Evolutionary conservation across 2,329 filamentous ascomycete genomes (phyloP).

Genomic region (Fusarium mangiferae): DNA sequence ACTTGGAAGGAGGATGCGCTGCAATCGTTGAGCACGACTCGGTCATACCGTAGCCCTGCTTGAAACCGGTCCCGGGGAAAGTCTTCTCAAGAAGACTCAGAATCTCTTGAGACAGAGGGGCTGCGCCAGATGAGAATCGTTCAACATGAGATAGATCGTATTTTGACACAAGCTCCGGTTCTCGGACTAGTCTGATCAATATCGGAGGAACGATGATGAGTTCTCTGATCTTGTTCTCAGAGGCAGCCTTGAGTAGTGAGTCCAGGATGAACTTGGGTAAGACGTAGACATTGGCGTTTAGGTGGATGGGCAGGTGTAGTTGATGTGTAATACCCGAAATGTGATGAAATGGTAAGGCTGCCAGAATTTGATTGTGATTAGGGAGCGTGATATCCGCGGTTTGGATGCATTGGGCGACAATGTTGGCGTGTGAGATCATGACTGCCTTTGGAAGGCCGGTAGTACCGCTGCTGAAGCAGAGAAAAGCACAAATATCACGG

Average conservation of each 20-base stretch:
- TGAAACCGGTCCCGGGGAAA: conserved; percentile 28
- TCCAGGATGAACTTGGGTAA: conserved; percentile 1
- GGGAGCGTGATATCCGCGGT: conserved; percentile 1
- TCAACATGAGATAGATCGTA: conserved; percentile 26
- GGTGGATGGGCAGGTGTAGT: background rate
- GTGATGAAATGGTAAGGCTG: conserved; percentile 43
- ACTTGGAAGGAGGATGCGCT: conserved; percentile 74
- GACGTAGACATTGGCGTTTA: background rate
- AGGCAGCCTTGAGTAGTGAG: background rate
- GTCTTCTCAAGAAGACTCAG: conserved; percentile 8
- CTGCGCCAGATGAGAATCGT: conserved; percentile 27
- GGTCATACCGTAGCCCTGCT: conserved; percentile 82
- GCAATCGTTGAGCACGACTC: conserved; percentile 83
- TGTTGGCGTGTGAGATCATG: conserved; percentile 39
- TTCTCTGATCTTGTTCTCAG: background rate
- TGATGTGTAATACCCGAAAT: conserved; percentile 25
- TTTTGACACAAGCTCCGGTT: background rate
- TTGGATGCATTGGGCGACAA: conserved; percentile 36
- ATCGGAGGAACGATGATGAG: background rate
- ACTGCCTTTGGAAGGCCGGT: conserved; percentile 39
- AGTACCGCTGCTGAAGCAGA: conserved; percentile 40
- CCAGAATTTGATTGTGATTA: conserved; percentile 21
- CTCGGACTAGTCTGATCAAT: background rate
- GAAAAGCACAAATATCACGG: conserved; percentile 15
- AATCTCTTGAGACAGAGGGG: conserved; percentile 24